Base-by-base conservation (phyloP, 139 green algal genomes). In the Chlorella sp. region DNA sequence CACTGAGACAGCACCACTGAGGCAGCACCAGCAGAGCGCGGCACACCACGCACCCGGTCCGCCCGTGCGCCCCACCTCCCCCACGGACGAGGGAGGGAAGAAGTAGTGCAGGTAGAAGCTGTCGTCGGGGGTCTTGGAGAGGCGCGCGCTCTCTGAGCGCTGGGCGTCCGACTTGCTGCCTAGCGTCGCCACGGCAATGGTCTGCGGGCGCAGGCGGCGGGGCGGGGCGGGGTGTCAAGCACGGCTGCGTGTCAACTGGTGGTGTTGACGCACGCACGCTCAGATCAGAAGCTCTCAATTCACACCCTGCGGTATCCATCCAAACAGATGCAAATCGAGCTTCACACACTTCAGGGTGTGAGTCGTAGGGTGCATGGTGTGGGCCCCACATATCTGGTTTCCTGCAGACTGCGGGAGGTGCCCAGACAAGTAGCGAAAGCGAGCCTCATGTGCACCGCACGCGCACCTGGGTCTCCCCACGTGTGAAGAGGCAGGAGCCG, bases 81-180 rank as follows among this genome's bases (percentile, higher is more conserved):
- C 95, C 27, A 98, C 94, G 4, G 76, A 92, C 61, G 77, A 92
- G 27, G 94, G 95, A 1, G 95, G 95, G 90, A 99, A 99, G 84
- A 91, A 95, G 83, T 99, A 99, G 83, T 99, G 95, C 74, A 99
- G 89, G 83, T 97, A 98, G 84, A 99, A 99, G 31, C 80, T 72
- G 33, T 89, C 85, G 2, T 82, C 75, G 29, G 83, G 84, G n/a
- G 76, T 69, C 29, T n/a, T 35, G 14, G 72, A 67, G 22, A 31
- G 60, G 24, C 82, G 74, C 27, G 85, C 89, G 62, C 62, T 74
- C 74, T 95, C 91, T 5, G 84, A 31, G 34, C 74, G 72, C 74
- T 93, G 90, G 20, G 87, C 85, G 26, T 86, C 82, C 1, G 35
- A 35, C 27, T 68, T 50, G 67, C 59, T 78, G 70, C 83, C 87